Base-by-base conservation (phyloP, 768 basidiomycete species). In the Hypsizygus marmoreus region DNA sequence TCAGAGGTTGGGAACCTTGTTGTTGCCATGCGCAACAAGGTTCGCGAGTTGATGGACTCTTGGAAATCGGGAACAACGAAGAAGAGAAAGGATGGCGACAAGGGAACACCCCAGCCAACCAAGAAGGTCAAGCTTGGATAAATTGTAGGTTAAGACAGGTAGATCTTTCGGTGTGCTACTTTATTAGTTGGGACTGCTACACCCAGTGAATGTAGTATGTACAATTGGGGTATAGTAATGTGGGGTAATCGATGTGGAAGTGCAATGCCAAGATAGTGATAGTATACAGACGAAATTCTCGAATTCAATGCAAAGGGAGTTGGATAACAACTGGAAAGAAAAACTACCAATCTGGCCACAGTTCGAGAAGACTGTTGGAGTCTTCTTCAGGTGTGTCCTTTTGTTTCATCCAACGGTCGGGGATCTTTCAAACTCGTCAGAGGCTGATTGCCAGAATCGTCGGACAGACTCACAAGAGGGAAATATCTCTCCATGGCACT, bases 391-490 rank as follows among this genome's bases (percentile, higher is more conserved):
- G 81, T 0, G 77, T 74, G 55, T 92, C 88, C 43, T 76, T 80
- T 49, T 85, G 85, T 63, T 93, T 93, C 87, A 90, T 88, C 91
- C 91, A 93, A 39, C 91, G 80, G 64, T 93, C 91, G 8, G 91
- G 91, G 34, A 89, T 80, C 91, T 93, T 38, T 2, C 12, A 52
- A 7, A 8, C 23, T 20, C 28, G 30, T 35, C 55, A 42, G 24
- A 19, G 28, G 22, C 10, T 26, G 46, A n/a, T 42, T 34, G 48
- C 34, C 44, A 32, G 22, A 30, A 32, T 28, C 19, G 20, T 34
- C 22, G 29, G 11, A 31, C 32, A 43, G 11, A 69, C 80, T 63
- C 54, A 91, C 91, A 68, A 93, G 55, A 34, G 90, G 88, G 60
- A 93, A 91, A 63, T 93, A 93, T 29, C 90, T 78, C 57, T 93